phyloP scores from a whole-genome alignment of 1,284 basidiomycete genomes.

The Porodaedalea pini region DNA sequence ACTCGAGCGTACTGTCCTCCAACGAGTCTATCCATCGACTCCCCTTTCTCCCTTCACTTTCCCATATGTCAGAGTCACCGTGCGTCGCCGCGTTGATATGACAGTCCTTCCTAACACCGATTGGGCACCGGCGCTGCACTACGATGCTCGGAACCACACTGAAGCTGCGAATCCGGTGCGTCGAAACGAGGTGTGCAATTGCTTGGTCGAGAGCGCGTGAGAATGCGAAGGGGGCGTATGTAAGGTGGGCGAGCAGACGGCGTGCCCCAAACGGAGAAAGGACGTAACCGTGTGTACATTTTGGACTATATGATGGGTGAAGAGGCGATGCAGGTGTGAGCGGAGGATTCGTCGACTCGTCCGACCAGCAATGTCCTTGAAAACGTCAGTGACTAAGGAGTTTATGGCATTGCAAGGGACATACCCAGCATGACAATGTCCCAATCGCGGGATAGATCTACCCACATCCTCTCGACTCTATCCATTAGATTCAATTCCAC shows the following conservation, averaged over 20 bases:
- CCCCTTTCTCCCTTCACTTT: constrained; percentile 36
- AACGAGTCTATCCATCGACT: constrained; percentile 54
- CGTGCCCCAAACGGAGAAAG: constrained; percentile 48
- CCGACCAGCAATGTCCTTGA: constrained; percentile 50
- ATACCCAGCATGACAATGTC: constrained; percentile 72
- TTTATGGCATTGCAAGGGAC: constrained; percentile 39
- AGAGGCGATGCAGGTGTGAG: constrained; percentile 26
- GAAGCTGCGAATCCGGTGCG: constrained; percentile 50
- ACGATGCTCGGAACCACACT: constrained; percentile 64
- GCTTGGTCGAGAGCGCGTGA: constrained; percentile 76
- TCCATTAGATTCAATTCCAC: constrained; percentile 64
- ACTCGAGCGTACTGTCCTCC: constrained; percentile 36
- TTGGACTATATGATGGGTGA: constrained; percentile 59
- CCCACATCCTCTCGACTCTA: constrained; percentile 52
- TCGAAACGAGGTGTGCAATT: constrained; percentile 62
- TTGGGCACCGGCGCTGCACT: constrained; percentile 54
- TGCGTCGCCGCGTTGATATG: background rate
- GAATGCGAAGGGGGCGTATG: constrained; percentile 68
- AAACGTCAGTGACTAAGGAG: background rate
- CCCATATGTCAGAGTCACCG: constrained; percentile 18
- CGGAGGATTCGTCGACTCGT: constrained; percentile 45
- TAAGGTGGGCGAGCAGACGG: constrained; percentile 52
- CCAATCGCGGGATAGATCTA: constrained; percentile 59
- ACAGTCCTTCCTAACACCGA: constrained; percentile 51
- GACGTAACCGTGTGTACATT: constrained; percentile 68